Conservation (phyloP, 306 rosid species). For the Fagus sylvatica region DNA sequence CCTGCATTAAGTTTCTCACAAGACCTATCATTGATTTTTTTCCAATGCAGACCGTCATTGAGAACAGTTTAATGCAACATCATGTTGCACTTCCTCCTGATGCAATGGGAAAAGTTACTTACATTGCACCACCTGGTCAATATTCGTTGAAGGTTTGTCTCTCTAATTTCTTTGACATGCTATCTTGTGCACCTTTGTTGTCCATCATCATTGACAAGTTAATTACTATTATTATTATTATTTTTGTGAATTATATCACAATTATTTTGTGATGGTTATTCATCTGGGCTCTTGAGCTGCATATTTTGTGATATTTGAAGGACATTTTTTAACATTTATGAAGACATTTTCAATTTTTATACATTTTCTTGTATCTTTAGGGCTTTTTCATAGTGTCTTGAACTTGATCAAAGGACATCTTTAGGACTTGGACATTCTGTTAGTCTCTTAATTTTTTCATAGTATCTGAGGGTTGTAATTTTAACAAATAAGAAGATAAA, state of each 20-base stretch:
- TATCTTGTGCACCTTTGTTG: conserved; percentile 12
- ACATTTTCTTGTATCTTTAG: background rate
- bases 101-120: conserved; percentile 95
- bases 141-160: conserved; percentile 78
- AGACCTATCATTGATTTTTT: conserved; percentile 24
- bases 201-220: conserved; percentile 8
- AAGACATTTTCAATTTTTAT: background rate
- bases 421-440: too few relatives aligned
- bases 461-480: background rate
- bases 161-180: conserved; percentile 4
- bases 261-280: conserved; percentile 2
- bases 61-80: conserved; percentile 93
- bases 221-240: background rate
- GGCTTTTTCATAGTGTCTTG: background rate
- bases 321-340: background rate
- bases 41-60: conserved; percentile 71
- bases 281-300: conserved; percentile 14
- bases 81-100: conserved; percentile 91
- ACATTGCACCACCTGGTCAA: conserved; percentile 90
- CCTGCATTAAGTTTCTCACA: conserved; percentile 15
- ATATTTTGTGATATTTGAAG: conserved; percentile 12
- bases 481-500: background rate
- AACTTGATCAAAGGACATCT: background rate
- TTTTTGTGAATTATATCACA: conserved; percentile 6
- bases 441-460: too few relatives aligned